These are phyloP conservation scores for Solanum arcanum DNA, from an alignment of 257 asterid species.

Conservation along the genomic window DNA sequence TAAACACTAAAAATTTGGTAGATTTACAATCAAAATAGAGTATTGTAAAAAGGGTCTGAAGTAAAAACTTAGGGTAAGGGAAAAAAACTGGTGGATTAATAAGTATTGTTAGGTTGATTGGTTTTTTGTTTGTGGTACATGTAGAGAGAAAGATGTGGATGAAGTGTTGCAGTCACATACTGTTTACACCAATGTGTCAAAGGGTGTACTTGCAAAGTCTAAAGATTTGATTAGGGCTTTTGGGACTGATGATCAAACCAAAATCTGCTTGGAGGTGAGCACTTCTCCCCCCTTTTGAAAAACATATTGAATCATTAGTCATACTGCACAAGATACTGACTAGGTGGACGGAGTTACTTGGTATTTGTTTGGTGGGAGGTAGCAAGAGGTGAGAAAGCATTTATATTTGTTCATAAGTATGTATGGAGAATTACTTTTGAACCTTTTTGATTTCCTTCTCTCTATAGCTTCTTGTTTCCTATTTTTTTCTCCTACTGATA, in stretches of 20 bases:
- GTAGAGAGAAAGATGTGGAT: conserved; percentile 89
- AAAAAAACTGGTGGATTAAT: neutral
- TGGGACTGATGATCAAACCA: conserved; percentile 71
- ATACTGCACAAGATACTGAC: neutral
- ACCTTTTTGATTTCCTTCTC: neutral
- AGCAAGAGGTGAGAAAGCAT: neutral
- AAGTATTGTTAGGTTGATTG: neutral
- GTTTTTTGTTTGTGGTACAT: neutral
- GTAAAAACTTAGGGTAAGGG: neutral
- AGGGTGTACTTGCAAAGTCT: conserved; percentile 82
- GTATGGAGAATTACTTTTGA: neutral
- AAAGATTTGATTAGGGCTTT: conserved; percentile 72
- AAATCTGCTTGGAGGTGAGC: conserved; percentile 75
- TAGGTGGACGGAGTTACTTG: too few relatives aligned
- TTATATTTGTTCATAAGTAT: neutral
- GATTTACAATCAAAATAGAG: neutral
- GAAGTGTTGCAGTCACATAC: conserved; percentile 95
- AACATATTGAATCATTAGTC: neutral
- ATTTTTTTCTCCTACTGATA: neutral
- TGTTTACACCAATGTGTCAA: conserved; percentile 78
- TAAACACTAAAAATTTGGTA: neutral
- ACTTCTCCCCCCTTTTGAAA: neutral
- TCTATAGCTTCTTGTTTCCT: neutral
- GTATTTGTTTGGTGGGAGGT: neutral
- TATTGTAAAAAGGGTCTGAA: neutral